Evolutionary conservation across 495 filamentous ascomycete species (phyloP).

Genomic region (Niebla homalea): DNA sequence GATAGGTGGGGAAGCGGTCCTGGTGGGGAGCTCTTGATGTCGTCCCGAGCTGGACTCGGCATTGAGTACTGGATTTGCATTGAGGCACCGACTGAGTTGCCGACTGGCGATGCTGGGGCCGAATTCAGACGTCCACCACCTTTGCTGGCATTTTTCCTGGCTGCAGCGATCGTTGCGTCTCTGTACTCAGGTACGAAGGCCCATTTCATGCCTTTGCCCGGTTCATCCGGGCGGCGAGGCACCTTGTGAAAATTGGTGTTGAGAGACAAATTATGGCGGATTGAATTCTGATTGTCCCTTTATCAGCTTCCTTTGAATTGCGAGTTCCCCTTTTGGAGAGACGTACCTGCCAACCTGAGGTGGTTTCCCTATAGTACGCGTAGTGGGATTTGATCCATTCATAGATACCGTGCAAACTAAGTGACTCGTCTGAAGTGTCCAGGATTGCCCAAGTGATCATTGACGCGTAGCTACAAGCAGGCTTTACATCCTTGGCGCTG

Average conservation of each 20-base stretch:
- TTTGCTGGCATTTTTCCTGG: conserved; percentile 11
- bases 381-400: conserved; percentile 79
- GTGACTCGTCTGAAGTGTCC: conserved; percentile 65
- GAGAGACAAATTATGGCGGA: conserved; percentile 87
- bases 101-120: conserved; percentile 40
- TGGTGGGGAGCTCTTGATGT: conserved; percentile 24
- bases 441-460: conserved; percentile 94
- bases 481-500: conserved; percentile 75
- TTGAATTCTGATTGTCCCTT: conserved; percentile 59
- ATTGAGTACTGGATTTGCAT: conserved; percentile 19
- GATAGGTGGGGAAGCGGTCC: conserved; percentile 35
- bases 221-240: conserved; percentile 80
- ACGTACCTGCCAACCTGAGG: conserved; percentile 74
- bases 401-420: conserved; percentile 83
- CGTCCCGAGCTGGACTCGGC: not conserved
- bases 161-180: conserved; percentile 39
- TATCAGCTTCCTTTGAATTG: conserved; percentile 3
- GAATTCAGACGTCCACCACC: conserved; percentile 34
- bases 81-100: conserved; percentile 27
- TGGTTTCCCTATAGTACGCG: conserved; percentile 75
- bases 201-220: conserved; percentile 99
- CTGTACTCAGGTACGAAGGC: conserved; percentile 67
- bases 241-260: conserved; percentile 90
- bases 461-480: conserved; percentile 90
- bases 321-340: too few relatives aligned